Evolutionary conservation across 768 basidiomycete genomes (phyloP).

Genomic region (Leccinum incarnatum): DNA sequence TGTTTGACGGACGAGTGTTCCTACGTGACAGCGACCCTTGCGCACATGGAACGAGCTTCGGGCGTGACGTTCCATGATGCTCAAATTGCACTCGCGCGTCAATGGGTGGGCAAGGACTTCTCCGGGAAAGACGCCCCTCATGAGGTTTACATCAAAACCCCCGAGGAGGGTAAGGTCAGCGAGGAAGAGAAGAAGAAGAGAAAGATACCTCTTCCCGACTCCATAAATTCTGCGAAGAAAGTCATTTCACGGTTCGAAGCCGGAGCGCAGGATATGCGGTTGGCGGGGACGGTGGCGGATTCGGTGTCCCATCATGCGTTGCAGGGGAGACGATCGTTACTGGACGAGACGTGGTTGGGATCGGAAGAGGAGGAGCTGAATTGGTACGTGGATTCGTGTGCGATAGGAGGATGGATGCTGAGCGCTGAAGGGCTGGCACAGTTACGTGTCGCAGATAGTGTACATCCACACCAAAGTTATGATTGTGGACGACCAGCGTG

Average conservation of each 20-base stretch:
- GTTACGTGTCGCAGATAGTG: conserved; percentile 75
- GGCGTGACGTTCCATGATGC: conserved; percentile 83
- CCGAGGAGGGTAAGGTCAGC: conserved; percentile 47
- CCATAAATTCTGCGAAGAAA: conserved; percentile 58
- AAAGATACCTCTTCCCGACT: conserved; percentile 64
- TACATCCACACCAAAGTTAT: conserved; percentile 90
- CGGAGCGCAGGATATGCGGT: conserved; percentile 54
- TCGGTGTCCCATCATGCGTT: conserved; percentile 81
- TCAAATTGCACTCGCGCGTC: conserved; percentile 77
- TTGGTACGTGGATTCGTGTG: conserved; percentile 49
- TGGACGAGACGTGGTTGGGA: conserved; percentile 85
- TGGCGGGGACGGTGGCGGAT: conserved; percentile 66
- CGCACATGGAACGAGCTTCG: conserved; percentile 66
- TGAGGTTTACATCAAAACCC: conserved; percentile 57
- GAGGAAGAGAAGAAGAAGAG: conserved; percentile 57
- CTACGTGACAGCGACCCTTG: conserved; percentile 36
- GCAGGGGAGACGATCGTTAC: conserved; percentile 54
- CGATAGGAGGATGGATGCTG: neutral
- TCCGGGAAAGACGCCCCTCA: conserved; percentile 36
- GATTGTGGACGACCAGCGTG: conserved; percentile 90
- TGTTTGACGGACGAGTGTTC: conserved; percentile 20
- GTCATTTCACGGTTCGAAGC: conserved; percentile 69
- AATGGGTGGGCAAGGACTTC: conserved; percentile 62
- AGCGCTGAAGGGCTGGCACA: conserved; percentile 26
- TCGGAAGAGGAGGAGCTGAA: conserved; percentile 78